Evolutionary conservation across 805 yeast genomes (phyloP).

Genomic region (Gaillardinia entomophila): DNA sequence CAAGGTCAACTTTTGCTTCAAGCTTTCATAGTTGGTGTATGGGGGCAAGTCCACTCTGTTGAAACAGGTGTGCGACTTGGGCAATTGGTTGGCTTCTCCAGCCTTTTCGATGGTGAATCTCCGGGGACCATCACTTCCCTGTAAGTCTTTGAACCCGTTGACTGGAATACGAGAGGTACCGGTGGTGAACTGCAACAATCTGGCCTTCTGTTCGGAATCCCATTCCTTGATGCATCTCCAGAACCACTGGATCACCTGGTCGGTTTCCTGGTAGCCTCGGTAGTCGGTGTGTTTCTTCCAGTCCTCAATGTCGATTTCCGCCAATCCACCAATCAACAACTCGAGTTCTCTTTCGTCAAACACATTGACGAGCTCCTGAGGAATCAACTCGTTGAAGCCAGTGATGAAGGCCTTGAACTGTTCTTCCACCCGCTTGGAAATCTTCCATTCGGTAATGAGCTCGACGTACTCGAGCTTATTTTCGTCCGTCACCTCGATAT

Average conservation of each 20-base stretch:
- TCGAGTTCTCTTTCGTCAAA: constrained; percentile 98
- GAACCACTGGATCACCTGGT: constrained; percentile 97
- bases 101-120: constrained; percentile 98
- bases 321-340: constrained; percentile 94
- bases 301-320: constrained; percentile 96
- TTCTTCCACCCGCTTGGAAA: constrained; percentile 85
- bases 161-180: constrained; percentile 99
- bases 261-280: constrained; percentile 94
- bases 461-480: constrained; percentile 95
- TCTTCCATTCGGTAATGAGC: constrained; percentile 92
- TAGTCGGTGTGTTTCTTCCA: constrained; percentile 99
- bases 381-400: constrained; percentile 95
- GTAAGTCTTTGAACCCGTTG: constrained; percentile 96
- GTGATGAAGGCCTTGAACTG: constrained; percentile 95
- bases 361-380: constrained; percentile 93
- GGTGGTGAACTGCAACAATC: constrained; percentile 93
- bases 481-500: constrained; percentile 89
- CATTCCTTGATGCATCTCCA: constrained; percentile 91
- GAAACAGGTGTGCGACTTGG: constrained; percentile 98
- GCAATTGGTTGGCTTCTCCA: constrained; percentile 88
- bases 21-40: constrained; percentile 72
- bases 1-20: constrained; percentile 84
- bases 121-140: constrained; percentile 99
- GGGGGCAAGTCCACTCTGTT: constrained; percentile 98
- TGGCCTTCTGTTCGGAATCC: constrained; percentile 96